Evolutionary conservation across 371 early-diverging fungal species (phyloP).

Genomic region (Thermomucor indicae-seudaticae): DNA sequence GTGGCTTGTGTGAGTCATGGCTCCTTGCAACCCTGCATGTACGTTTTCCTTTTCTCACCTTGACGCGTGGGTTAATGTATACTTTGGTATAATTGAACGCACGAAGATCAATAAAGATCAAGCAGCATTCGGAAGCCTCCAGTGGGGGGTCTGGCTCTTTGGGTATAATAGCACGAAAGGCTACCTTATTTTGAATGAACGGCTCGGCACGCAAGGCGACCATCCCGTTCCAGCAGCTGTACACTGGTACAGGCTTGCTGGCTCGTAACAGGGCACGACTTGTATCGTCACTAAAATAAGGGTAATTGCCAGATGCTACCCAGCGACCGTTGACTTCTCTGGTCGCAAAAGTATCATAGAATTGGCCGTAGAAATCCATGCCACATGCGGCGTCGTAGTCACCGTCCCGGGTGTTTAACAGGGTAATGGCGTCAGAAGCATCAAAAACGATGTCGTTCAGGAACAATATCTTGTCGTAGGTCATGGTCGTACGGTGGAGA

Average conservation of each 20-base stretch:
- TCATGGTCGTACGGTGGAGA: background rate
- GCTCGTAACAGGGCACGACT: constrained; percentile 8
- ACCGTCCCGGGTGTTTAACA: constrained; percentile 14
- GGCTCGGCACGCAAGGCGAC: constrained; percentile 8
- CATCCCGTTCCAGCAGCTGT: constrained; percentile 33
- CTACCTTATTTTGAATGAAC: constrained; percentile 1
- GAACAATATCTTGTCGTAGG: constrained; percentile 19
- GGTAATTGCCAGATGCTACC: constrained; percentile 21
- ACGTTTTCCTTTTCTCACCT: constrained; percentile 9
- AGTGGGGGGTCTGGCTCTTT: constrained; percentile 10
- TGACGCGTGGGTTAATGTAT: constrained; percentile 19
- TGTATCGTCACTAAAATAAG: constrained; percentile 16
- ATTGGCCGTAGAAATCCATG: constrained; percentile 25
- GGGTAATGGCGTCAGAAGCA: constrained; percentile 9
- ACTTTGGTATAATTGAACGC: constrained; percentile 8
- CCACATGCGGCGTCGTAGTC: constrained; percentile 25
- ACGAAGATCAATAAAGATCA: constrained; percentile 19
- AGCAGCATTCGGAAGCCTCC: constrained; percentile 25
- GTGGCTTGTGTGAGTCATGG: background rate
- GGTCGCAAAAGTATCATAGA: constrained; percentile 26
- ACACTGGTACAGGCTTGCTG: constrained; percentile 18
- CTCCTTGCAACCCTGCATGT: background rate
- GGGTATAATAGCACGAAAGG: constrained; percentile 15
- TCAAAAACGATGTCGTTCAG: constrained; percentile 26
- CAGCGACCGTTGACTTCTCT: constrained; percentile 18